A percentile compares a stretch with the other conserved stretches of the same genome.
phyloP scores from a whole-genome alignment of 768 basidiomycete species.

The Calvatia gigantea region DNA sequence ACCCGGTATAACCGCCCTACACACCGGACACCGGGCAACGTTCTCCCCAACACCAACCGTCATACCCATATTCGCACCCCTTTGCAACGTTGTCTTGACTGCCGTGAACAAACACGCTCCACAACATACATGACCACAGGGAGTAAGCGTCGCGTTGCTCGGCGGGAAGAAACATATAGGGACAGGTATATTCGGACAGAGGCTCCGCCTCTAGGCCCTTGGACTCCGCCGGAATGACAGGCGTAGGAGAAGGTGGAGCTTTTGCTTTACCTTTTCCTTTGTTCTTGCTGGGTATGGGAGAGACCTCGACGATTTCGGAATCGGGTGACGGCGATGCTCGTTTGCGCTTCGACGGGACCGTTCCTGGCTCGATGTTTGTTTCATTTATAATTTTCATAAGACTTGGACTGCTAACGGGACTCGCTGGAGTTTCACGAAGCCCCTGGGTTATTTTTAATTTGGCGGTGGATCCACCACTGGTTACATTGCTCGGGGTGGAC shows the following conservation, averaged over 20 bases:
- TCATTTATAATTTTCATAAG: conserved; percentile 6
- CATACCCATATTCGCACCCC: conserved; percentile 31
- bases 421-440: background rate
- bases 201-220: conserved; percentile 26
- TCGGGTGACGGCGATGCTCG: conserved; percentile 12
- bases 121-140: conserved; percentile 79
- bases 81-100: conserved; percentile 57
- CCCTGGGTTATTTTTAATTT: background rate
- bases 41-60: conserved; percentile 6
- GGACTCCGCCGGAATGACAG: conserved; percentile 11
- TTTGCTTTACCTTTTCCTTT: conserved; percentile 11
- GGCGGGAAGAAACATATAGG: conserved; percentile 79
- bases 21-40: conserved; percentile 59
- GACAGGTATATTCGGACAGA: conserved; percentile 68
- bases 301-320: conserved; percentile 13
- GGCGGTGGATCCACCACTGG: background rate
- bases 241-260: conserved; percentile 9
- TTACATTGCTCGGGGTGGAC: background rate
- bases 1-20: conserved; percentile 59
- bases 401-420: background rate
- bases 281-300: conserved; percentile 1
- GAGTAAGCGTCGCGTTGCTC: conserved; percentile 71
- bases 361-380: conserved; percentile 3
- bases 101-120: conserved; percentile 74
- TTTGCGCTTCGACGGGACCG: background rate